Base-by-base conservation (phyloP, 2,329 filamentous ascomycete genomes). In the Domatiomyces globalis region DNA sequence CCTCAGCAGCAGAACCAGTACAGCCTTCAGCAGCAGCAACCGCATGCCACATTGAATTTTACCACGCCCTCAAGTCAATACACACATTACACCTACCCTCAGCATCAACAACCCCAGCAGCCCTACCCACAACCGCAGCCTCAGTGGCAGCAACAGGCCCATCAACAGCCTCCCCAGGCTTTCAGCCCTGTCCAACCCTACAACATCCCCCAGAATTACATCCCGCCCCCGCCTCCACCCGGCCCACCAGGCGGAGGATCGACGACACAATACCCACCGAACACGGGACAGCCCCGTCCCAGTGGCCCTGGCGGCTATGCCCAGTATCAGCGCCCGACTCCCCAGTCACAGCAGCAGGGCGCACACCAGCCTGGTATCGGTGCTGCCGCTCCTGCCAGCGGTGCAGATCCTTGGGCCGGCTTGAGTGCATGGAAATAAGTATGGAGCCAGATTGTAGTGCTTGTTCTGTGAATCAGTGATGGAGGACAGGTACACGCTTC, bases 381-480 rank as follows among this genome's bases (percentile, higher is more conserved):
- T 10, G 22, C 3, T 25, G 22, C 3, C 22, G 22, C 3, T 25
- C 3, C 3, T 25, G 50, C 25, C 46, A 56, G 46, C 43, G 47
- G 62, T 55, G 81, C 15, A 25, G 60, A 87, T 71, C 83, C 82
- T 6, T 87, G 81, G 81, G 81, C 81, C 15, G 83, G 82, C 4
- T 65, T 87, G 58, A 83, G 76, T 68, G 77, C 76, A 45, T 85
- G 82, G 82, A 84, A 83, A 65, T 84, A 56, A 64, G 12, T 39
- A 15, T 39, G 33, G 33, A 39, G 10, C 33, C 2, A 33, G 7
- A 33, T 33, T 33, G n/a, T n/a, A n/a, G n/a, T n/a, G n/a, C n/a
- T n/a, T n/a, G n/a, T n/a, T n/a, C n/a, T n/a, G n/a, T n/a, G n/a
- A n/a, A n/a, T 25, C 22, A 25, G 22, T 25, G 22, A 25, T 25